phyloP scores from a whole-genome alignment of 805 yeast species.

The Nakazawaea wickerhamii region DNA sequence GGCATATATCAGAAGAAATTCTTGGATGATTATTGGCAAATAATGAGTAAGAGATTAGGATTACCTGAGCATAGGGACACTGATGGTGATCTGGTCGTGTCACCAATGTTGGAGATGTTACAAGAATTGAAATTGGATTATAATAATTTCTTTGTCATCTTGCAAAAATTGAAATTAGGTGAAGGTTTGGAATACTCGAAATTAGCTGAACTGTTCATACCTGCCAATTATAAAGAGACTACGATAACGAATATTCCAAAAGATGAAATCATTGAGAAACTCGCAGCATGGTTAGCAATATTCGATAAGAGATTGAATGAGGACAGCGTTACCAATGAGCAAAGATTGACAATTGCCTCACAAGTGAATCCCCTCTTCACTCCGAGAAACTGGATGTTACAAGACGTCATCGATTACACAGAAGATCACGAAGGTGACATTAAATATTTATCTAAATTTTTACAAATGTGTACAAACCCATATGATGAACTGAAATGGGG shows the following conservation, averaged over 20 bases:
- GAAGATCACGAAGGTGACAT: slow-evolving; percentile 47
- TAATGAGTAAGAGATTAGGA: slow-evolving; percentile 68
- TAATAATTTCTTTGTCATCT: slow-evolving; percentile 65
- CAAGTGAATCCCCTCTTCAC: slow-evolving; percentile 69
- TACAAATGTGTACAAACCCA: slow-evolving; percentile 72
- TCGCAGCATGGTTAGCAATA: slow-evolving; percentile 46
- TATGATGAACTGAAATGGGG: slow-evolving; percentile 69
- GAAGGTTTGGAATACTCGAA: slow-evolving; percentile 25
- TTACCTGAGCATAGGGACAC: slow-evolving; percentile 36
- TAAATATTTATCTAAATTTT: slow-evolving; percentile 51
- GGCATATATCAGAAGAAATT: slow-evolving; percentile 61
- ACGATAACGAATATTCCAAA: slow-evolving; percentile 22
- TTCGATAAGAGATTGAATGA: slow-evolving; percentile 42
- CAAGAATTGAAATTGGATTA: slow-evolving; percentile 65
- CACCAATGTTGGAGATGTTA: slow-evolving; percentile 58
- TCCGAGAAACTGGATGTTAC: slow-evolving; percentile 82
- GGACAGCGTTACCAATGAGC: slow-evolving; percentile 29
- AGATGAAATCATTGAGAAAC: slow-evolving; percentile 34
- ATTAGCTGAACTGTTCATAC: slow-evolving; percentile 23
- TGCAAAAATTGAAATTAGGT: slow-evolving; percentile 44
- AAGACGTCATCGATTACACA: slow-evolving; percentile 65
- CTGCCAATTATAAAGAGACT: slow-evolving; percentile 22
- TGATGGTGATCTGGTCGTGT: slow-evolving; percentile 41
- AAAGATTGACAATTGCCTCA: slow-evolving; percentile 37
- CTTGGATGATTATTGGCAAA: slow-evolving; percentile 48